Percentiles rank a stretch among this genome's conserved stretches.
These are phyloP conservation scores for Cydonia oblonga DNA, from an alignment of 331 rosid genomes.

Conservation along the genomic window DNA sequence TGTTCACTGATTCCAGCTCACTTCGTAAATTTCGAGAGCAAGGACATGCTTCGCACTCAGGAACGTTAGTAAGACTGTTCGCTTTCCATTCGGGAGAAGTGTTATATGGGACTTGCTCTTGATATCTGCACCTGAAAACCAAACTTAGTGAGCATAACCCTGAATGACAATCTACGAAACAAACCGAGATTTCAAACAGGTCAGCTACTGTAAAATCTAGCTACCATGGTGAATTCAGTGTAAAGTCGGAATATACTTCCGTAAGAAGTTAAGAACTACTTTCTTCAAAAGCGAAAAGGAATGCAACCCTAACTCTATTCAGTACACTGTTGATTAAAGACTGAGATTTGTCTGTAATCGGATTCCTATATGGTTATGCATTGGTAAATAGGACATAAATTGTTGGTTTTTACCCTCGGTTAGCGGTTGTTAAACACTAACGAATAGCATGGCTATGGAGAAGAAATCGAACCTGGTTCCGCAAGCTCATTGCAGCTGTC, in stretches of 20 bases:
- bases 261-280: background rate
- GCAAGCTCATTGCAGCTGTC: slow-evolving; percentile 52
- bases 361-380: background rate
- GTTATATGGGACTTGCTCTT: slow-evolving; percentile 68
- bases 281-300: background rate
- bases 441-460: background rate
- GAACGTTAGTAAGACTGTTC: slow-evolving; percentile 1
- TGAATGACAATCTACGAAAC: background rate
- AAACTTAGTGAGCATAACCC: slow-evolving; percentile 10
- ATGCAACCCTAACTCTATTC: background rate
- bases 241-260: background rate
- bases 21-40: slow-evolving; percentile 11
- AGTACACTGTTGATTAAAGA: background rate
- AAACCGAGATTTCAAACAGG: background rate
- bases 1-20: slow-evolving; percentile 17
- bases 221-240: background rate
- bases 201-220: background rate
- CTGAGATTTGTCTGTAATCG: too few species aligned
- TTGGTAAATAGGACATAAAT: background rate
- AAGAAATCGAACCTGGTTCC: slow-evolving; percentile 45
- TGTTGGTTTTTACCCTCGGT: background rate
- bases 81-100: background rate
- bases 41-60: slow-evolving; percentile 5
- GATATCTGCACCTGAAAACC: slow-evolving; percentile 38
- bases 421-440: too few species aligned